These are phyloP conservation scores for Arabidopsis suecica DNA, from an alignment of 345 rosid genomes.

Conservation along the genomic window DNA sequence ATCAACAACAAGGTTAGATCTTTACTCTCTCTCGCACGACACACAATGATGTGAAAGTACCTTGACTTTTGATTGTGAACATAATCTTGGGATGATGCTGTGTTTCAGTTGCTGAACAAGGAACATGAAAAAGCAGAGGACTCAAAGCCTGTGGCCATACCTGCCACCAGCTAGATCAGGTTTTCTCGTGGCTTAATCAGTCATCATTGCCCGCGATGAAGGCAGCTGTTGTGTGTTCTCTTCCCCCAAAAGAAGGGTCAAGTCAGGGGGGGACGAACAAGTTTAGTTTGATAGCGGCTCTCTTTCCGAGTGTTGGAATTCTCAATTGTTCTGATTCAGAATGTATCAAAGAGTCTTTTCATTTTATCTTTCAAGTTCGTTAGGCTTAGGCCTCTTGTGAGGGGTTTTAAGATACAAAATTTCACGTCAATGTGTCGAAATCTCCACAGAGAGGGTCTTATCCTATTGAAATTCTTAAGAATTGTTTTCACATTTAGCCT, in stretches of 20 bases:
- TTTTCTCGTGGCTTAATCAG: constrained; percentile 2
- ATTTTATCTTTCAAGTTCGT: constrained; percentile 19
- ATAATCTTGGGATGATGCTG: constrained; percentile 17
- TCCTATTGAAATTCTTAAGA: background rate
- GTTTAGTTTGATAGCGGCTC: constrained; percentile 21
- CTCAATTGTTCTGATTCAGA: constrained; percentile 26
- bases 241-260: background rate
- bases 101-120: constrained; percentile 77
- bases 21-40: background rate
- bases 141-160: constrained; percentile 64
- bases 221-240: constrained; percentile 29
- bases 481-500: background rate
- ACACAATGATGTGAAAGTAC: constrained; percentile 7
- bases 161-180: constrained; percentile 43
- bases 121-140: constrained; percentile 93
- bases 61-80: constrained; percentile 8
- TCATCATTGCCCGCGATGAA: constrained; percentile 32
- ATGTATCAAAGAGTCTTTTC: constrained; percentile 22
- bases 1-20: constrained; percentile 85
- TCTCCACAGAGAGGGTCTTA: constrained; percentile 25
- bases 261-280: constrained; percentile 5
- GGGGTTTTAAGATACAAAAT: constrained; percentile 34
- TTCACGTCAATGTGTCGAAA: constrained; percentile 45
- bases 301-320: constrained; percentile 14
- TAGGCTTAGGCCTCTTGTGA: constrained; percentile 17